These are phyloP conservation scores for Neurospora sp. DNA, from an alignment of 495 filamentous ascomycete genomes.

Conservation along the genomic window DNA sequence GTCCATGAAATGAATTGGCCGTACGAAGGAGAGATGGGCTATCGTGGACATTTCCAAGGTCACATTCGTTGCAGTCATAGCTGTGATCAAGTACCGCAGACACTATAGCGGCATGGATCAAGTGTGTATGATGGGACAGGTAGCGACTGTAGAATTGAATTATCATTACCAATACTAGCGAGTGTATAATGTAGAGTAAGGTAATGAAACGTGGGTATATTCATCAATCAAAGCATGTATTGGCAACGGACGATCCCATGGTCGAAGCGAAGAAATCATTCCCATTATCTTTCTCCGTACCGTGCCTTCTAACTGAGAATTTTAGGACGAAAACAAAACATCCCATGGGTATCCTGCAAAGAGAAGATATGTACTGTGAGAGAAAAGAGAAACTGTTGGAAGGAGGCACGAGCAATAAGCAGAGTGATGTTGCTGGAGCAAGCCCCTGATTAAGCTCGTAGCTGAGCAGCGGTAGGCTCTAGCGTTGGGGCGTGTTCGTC, in stretches of 20 bases:
- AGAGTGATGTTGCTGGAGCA: neutral
- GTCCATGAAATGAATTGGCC: too few relatives aligned
- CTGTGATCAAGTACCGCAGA: neutral
- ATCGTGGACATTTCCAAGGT: too few relatives aligned
- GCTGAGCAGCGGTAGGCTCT: neutral
- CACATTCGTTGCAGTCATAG: too few relatives aligned
- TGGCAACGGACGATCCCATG: neutral
- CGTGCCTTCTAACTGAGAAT: neutral
- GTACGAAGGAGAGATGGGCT: too few relatives aligned
- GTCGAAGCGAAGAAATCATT: neutral
- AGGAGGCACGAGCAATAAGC: neutral
- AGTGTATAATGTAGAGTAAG: neutral
- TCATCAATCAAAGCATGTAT: neutral
- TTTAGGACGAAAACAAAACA: neutral
- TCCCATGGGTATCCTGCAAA: neutral
- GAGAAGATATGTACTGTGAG: neutral
- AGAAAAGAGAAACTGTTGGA: neutral
- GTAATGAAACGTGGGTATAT: neutral
- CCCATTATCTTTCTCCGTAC: neutral
- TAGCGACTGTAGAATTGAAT: neutral
- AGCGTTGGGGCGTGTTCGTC: neutral
- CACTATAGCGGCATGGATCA: fast-evolving
- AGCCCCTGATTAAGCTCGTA: neutral
- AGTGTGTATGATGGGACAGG: neutral
- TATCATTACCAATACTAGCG: neutral